Percentiles rank a stretch among this genome's conserved stretches.
phyloP scores from a whole-genome alignment of 257 asterid species.

The Petunia secreta region DNA sequence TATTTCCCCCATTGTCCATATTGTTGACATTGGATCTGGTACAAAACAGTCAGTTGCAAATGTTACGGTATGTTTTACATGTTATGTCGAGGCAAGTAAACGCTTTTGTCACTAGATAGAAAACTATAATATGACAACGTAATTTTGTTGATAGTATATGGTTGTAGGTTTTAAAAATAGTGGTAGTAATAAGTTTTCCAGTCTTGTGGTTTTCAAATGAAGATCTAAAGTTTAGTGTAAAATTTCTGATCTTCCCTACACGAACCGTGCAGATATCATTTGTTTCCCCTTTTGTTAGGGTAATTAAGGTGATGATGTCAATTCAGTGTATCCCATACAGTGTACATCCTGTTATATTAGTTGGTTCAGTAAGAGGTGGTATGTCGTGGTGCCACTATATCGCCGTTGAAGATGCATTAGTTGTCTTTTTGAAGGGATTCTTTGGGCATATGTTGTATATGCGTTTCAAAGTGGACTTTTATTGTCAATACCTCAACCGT shows the following conservation, averaged over 20 bases:
- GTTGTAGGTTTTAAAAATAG: background rate
- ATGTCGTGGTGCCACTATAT: background rate
- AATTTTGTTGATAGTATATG: background rate
- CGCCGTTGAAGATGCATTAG: background rate
- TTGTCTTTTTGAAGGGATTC: background rate
- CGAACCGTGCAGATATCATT: background rate
- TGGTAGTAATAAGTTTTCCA: background rate
- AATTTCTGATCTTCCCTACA: background rate
- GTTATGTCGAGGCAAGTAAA: conserved; percentile 18
- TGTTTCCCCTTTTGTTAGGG: conserved; percentile 22
- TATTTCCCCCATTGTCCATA: conserved; percentile 81
- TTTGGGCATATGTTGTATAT: conserved; percentile 6
- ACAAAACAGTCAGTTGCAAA: conserved; percentile 76
- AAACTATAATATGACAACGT: background rate
- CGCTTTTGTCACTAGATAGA: background rate
- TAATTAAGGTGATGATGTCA: background rate
- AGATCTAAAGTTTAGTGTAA: background rate
- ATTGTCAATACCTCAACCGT: background rate
- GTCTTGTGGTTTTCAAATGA: background rate
- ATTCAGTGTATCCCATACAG: background rate
- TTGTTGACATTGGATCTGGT: conserved; percentile 86
- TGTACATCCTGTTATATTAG: conserved; percentile 4
- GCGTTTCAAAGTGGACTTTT: background rate
- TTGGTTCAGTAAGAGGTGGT: conserved; percentile 2
- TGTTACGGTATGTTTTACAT: conserved; percentile 65